phyloP scores from a whole-genome alignment of 2,329 filamentous ascomycete genomes.

The Sporothrix variecibatus region DNA sequence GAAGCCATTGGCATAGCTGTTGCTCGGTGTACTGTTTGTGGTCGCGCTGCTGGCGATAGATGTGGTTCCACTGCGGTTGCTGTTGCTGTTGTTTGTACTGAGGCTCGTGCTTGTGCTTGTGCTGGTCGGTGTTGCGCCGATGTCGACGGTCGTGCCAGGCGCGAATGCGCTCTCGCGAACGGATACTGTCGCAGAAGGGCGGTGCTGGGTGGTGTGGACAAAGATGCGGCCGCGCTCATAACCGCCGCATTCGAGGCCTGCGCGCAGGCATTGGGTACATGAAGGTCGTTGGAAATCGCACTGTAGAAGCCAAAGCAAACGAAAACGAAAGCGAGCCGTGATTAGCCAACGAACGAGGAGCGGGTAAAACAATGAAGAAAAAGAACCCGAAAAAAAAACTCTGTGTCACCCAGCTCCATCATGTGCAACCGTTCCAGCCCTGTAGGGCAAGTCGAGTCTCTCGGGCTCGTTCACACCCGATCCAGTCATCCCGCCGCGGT shows the following conservation, averaged over 20 bases:
- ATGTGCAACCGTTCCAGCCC: slow-evolving; percentile 11
- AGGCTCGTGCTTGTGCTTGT: background rate
- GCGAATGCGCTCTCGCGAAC: slow-evolving; percentile 25
- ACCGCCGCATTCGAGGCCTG: slow-evolving; percentile 32
- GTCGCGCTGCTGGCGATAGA: background rate
- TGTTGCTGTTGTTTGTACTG: background rate
- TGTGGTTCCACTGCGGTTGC: background rate
- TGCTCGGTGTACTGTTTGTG: background rate
- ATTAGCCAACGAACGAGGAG: slow-evolving; percentile 9
- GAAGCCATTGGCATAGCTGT: background rate
- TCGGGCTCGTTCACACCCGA: background rate
- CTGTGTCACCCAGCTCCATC: background rate
- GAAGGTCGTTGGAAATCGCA: slow-evolving; percentile 33
- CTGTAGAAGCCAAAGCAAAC: slow-evolving; percentile 21
- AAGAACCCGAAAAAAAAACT: background rate
- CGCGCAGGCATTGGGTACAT: slow-evolving; percentile 33
- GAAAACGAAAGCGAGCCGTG: background rate
- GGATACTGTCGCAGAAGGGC: slow-evolving; percentile 13
- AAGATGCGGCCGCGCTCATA: slow-evolving; percentile 35
- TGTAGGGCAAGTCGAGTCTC: background rate
- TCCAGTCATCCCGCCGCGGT: slow-evolving; percentile 3
- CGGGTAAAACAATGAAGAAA: background rate
- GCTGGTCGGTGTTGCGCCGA: background rate
- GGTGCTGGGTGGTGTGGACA: slow-evolving; percentile 30
- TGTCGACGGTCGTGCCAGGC: slow-evolving; percentile 15